Base-by-base conservation (phyloP, 129 eudicot species). In the Centrapalus pauciflorus region DNA sequence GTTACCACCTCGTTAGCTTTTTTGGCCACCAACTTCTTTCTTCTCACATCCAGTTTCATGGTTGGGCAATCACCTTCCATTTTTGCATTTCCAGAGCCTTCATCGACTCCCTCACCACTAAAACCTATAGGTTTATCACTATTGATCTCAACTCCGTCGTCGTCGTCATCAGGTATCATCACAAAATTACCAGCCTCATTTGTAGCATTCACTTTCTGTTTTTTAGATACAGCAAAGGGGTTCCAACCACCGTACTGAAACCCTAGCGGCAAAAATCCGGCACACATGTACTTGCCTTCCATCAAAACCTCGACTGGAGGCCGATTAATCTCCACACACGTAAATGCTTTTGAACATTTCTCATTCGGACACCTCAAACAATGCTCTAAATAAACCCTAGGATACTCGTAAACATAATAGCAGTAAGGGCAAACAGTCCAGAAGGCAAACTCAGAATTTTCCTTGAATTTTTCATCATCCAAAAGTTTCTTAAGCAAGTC, bases 341-440 rank as follows among this genome's bases (percentile, higher is more conserved):
- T 86, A 69, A 84, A 84, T 54, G 71, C 93, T 28, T 70, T 82
- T 19, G 70, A 49, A 58, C 97, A 90, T 4, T 46, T 78, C 61
- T 46, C 79, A 69, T 90, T 90, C 56, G 62, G 64, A 68, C 97
- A 90, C 86, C 66, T 78, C 76, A 90, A 74, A 76, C 81, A 72
- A 52, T 60, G 65, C 26, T 77, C 93, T 50, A 82, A 52, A 77
- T 72, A 90, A 69, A 71, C 81, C 82, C 71, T 80, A 51, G 57
- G 63, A 62, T 55, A 90, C 78, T 90, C 89, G 24, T 76, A 90
- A 60, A 87, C 58, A 26, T 67, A 64, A 59, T 77, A 87, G 63
- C 97, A 90, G 68, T 90, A 87, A 7, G 97, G 97, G 66, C 95
- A 90, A 50, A 79, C 71, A 14, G 95, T 90, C 95, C 97, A 90